Evolutionary conservation across 2,329 filamentous ascomycete species (phyloP).

Genomic region (Colletotrichum tropicicola): DNA sequence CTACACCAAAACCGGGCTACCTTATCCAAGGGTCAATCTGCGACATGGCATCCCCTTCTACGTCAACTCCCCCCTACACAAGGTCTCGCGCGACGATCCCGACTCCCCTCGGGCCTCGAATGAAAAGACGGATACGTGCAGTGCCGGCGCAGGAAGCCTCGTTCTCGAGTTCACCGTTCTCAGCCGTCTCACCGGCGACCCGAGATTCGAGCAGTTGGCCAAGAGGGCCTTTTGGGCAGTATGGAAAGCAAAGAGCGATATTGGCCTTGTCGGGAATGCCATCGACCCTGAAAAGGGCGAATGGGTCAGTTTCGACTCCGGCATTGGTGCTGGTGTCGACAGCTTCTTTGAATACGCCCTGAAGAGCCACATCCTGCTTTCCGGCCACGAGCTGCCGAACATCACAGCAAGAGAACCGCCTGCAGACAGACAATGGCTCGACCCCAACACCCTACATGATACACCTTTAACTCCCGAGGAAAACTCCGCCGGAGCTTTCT

Average conservation of each 20-base stretch:
- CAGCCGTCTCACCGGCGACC: slow-evolving; percentile 86
- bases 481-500: slow-evolving; percentile 80
- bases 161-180: slow-evolving; percentile 93
- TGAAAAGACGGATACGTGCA: slow-evolving; percentile 92
- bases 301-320: slow-evolving; percentile 90
- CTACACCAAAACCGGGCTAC: slow-evolving; percentile 88
- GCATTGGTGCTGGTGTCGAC: slow-evolving; percentile 95
- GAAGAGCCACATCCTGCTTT: slow-evolving; percentile 91
- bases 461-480: slow-evolving; percentile 68
- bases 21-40: slow-evolving; percentile 94
- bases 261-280: slow-evolving; percentile 88
- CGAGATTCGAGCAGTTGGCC: slow-evolving; percentile 86
- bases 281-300: slow-evolving; percentile 91
- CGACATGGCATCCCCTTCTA: slow-evolving; percentile 94
- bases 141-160: slow-evolving; percentile 93
- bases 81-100: slow-evolving; percentile 54
- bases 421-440: slow-evolving; percentile 56
- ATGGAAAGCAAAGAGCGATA: slow-evolving; percentile 86
- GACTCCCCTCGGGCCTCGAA: slow-evolving; percentile 47
- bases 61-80: slow-evolving; percentile 81
- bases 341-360: slow-evolving; percentile 99
- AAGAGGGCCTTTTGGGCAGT: slow-evolving; percentile 97
- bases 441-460: slow-evolving; percentile 69
- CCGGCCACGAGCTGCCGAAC: slow-evolving; percentile 73
- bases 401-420: slow-evolving; percentile 49